These are phyloP conservation scores for Ogataea corticis DNA, from an alignment of 805 yeast genomes.

Conservation along the genomic window DNA sequence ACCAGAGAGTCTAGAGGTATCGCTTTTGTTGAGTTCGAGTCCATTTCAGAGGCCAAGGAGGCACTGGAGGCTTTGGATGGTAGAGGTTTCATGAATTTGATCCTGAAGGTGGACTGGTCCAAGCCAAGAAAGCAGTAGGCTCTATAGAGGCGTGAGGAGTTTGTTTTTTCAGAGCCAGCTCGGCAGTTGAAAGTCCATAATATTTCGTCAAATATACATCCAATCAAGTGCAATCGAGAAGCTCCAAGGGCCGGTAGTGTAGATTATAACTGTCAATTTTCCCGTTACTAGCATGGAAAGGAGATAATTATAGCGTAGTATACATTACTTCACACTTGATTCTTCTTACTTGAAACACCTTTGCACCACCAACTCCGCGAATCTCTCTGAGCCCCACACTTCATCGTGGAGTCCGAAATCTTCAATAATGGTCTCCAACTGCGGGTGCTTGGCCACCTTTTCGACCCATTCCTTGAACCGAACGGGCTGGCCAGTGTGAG, in stretches of 20 bases:
- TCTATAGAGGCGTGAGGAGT: too few species aligned
- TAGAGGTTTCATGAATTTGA: slow-evolving; percentile 88
- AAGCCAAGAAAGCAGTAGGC: slow-evolving; percentile 37
- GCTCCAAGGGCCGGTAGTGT: too few species aligned
- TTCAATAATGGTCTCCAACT: slow-evolving; percentile 30
- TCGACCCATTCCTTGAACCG: slow-evolving; percentile 39
- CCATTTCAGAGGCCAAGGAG: slow-evolving; percentile 65
- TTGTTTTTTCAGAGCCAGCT: too few species aligned
- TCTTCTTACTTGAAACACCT: too few species aligned
- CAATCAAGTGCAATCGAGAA: too few species aligned
- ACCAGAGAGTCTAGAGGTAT: slow-evolving; percentile 95
- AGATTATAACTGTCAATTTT: neutral
- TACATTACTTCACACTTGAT: too few species aligned
- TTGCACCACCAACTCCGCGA: slow-evolving; percentile 27
- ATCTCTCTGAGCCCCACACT: slow-evolving; percentile 47
- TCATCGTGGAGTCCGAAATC: slow-evolving; percentile 66
- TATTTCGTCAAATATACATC: too few species aligned
- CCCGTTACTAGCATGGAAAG: too few species aligned
- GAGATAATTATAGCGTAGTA: too few species aligned
- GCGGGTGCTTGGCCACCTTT: slow-evolving; percentile 1
- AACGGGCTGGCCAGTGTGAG: slow-evolving; percentile 47
- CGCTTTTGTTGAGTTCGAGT: slow-evolving; percentile 84
- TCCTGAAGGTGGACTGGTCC: slow-evolving; percentile 65
- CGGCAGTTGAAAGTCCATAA: too few species aligned
- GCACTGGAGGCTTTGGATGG: slow-evolving; percentile 83